phyloP scores from a whole-genome alignment of 129 eudicot species.

The sunflower (Helianthus annuus) region DNA sequence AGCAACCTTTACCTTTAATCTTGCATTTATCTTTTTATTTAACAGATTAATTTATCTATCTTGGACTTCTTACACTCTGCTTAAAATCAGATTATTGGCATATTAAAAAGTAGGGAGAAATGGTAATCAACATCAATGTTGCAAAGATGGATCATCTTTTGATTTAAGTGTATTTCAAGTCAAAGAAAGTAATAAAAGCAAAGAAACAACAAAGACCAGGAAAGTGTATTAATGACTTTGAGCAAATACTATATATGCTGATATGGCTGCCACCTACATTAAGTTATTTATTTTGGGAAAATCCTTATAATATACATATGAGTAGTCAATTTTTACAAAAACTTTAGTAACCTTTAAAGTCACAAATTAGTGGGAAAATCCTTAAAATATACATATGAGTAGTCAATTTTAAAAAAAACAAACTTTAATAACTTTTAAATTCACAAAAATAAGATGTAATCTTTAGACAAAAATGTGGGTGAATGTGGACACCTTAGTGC shows the following conservation, averaged over 20 bases:
- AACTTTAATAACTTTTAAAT: neutral
- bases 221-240: conserved; percentile 17
- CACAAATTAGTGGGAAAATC: neutral
- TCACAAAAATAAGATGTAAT: neutral
- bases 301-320: neutral
- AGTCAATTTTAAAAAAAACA: neutral
- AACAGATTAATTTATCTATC: no score
- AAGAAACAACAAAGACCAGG: conserved; percentile 13
- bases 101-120: neutral
- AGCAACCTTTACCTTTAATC: neutral
- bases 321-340: neutral
- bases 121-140: neutral
- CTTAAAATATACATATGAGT: no score
- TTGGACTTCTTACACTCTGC: neutral
- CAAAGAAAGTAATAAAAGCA: conserved; percentile 19
- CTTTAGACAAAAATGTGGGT: no score
- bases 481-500: no score
- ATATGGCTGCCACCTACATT: conserved; percentile 16
- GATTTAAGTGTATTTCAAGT: neutral
- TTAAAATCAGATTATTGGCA: neutral
- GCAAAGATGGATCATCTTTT: neutral
- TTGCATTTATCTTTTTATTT: neutral
- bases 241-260: conserved; percentile 18
- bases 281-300: neutral
- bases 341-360: neutral